Conservation (phyloP, 2,329 filamentous ascomycete species). For the Pseudodiploospora longispora region DNA sequence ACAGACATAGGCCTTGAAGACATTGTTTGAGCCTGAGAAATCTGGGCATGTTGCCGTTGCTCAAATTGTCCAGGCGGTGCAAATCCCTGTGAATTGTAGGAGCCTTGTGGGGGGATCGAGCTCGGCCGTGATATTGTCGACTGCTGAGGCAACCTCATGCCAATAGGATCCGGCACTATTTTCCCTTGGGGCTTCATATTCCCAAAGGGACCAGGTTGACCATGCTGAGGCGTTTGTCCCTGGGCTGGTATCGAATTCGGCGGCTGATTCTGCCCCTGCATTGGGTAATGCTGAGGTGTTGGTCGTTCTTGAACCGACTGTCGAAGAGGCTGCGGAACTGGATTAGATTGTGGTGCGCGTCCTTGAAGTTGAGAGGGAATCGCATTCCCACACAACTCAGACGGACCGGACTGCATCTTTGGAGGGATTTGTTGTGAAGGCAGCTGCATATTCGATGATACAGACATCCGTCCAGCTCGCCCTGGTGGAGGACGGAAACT, state of each 20-base stretch:
- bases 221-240: background rate
- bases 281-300: background rate
- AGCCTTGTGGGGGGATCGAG: background rate
- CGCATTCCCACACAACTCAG: no score
- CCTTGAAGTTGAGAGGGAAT: background rate
- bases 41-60: no score
- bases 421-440: background rate
- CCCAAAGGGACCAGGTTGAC: background rate
- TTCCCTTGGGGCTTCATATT: background rate
- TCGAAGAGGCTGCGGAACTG: background rate
- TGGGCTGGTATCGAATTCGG: background rate
- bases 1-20: conserved; percentile 1
- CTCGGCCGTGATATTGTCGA: background rate
- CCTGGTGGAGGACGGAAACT: background rate
- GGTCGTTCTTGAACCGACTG: background rate
- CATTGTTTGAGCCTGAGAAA: background rate
- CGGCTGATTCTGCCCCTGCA: background rate
- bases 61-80: background rate
- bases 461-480: background rate
- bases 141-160: background rate
- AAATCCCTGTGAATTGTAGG: background rate
- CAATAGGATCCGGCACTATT: no score
- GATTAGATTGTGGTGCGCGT: background rate
- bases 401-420: background rate
- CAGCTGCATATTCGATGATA: conserved; percentile 2